Base-by-base conservation (phyloP, 1,139 yeast species). In the Suhomyces panamericanus region DNA sequence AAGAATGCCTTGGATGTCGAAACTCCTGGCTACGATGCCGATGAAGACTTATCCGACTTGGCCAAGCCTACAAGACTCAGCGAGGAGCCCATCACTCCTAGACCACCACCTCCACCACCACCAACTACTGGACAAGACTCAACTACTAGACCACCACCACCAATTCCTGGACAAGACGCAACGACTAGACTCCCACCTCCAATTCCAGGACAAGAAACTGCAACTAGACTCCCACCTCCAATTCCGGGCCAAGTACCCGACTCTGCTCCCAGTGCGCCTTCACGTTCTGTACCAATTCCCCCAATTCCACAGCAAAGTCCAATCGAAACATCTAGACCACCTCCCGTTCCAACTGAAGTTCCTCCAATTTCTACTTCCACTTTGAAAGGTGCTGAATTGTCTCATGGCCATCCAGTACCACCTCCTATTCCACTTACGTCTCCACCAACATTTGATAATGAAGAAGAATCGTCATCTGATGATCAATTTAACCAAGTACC, bases 11-110 rank as follows among this genome's bases (percentile, higher is more conserved):
- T 61, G 4, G 76, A 70, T 7, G 47, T 58, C 2, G 75, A 69
- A 47, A 60, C 58, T 6, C 62, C 75, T 5, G 78, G 77, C 0
- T 73, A 73, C 49, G 78, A 73, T 32, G 77, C 79, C 2, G 78
- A 72, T 48, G 76, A 66, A 43, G 78, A 73, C 43, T 54, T 64
- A 20, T 70, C 75, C 9, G 77, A 71, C 50, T 56, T 60, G 34
- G 58, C 64, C 11, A 60, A 48, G 46, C 48, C 50, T 14, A 20
- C 36, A 32, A 41, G 22, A n/a, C 42, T 42, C 4, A 10, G 15
- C 12, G 26, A 17, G 8, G 15, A 14, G 11, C 32, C 15, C 3
- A 31, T n/a, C 12, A 29, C 33, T 15, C 26, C 39, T 5, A 32
- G 15, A 14, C 46, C 46, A 8, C 43, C 49, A n/a, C 44, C 41